These are phyloP conservation scores for Crinitomyces ghanaensis DNA, from an alignment of 805 yeast genomes.

Conservation along the genomic window DNA sequence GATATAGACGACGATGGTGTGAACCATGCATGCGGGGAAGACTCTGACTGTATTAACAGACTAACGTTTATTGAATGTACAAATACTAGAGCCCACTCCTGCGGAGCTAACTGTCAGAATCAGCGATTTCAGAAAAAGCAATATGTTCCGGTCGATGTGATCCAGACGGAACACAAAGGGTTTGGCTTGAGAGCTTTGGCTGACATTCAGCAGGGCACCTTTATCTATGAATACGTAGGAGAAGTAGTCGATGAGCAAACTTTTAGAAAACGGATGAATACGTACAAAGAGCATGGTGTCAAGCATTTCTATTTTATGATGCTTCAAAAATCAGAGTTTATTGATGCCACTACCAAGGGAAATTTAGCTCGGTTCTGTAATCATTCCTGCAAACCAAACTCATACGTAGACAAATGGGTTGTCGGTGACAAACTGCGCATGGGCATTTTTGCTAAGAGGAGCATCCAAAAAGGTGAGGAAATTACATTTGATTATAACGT, in stretches of 20 bases:
- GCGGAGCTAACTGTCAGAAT: slow-evolving; percentile 74
- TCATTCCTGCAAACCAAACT: slow-evolving; percentile 92
- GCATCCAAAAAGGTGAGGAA: slow-evolving; percentile 70
- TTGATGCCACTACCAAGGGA: slow-evolving; percentile 89
- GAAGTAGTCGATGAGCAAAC: slow-evolving; percentile 76
- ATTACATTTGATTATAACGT: slow-evolving; percentile 89
- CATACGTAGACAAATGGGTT: slow-evolving; percentile 94
- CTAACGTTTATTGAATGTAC: slow-evolving; percentile 88
- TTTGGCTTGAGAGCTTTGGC: slow-evolving; percentile 72
- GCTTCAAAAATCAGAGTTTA: slow-evolving; percentile 85
- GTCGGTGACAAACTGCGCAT: slow-evolving; percentile 80
- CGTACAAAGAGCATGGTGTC: slow-evolving; percentile 55
- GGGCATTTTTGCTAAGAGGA: slow-evolving; percentile 87
- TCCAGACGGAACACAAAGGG: slow-evolving; percentile 76
- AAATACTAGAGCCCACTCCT: slow-evolving; percentile 47
- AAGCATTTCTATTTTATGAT: slow-evolving; percentile 92
- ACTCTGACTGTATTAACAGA: slow-evolving; percentile 84
- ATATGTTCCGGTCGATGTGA: slow-evolving; percentile 70
- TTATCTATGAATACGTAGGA: slow-evolving; percentile 86
- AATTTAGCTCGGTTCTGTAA: slow-evolving; percentile 84
- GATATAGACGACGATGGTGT: slow-evolving; percentile 29
- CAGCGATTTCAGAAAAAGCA: slow-evolving; percentile 75
- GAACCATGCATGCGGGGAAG: slow-evolving; percentile 69
- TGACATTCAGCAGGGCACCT: slow-evolving; percentile 48
- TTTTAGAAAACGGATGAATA: slow-evolving; percentile 64